phyloP scores from a whole-genome alignment of 2,329 filamentous ascomycete species.

The Tolypocladium nubicola region DNA sequence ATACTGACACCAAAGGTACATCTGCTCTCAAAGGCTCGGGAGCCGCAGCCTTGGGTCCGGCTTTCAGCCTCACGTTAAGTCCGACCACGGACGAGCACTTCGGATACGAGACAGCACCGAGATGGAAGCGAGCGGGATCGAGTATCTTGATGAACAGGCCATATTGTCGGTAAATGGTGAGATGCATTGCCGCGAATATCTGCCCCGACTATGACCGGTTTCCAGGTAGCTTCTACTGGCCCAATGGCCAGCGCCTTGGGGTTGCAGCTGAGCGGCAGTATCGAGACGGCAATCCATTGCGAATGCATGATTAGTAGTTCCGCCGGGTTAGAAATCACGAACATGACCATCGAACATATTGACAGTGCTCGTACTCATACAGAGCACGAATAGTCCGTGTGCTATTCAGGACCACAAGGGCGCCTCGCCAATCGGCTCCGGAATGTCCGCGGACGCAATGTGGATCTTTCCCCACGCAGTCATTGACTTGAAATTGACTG shows the following conservation, averaged over 20 bases:
- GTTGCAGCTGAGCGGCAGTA: too few species aligned
- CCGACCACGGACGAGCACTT: too few species aligned
- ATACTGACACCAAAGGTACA: too few species aligned
- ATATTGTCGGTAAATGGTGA: neutral
- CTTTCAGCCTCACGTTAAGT: too few species aligned
- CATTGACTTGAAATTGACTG: neutral
- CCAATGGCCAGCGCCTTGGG: neutral
- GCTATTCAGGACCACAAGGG: too few species aligned
- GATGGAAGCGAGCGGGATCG: too few species aligned
- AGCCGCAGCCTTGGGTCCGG: too few species aligned
- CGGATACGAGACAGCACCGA: too few species aligned
- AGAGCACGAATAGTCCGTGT: too few species aligned
- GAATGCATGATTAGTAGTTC: neutral
- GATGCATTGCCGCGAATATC: neutral
- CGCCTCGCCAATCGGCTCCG: neutral
- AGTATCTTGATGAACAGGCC: neutral
- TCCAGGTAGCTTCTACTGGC: neutral
- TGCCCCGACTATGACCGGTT: neutral
- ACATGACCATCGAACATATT: neutral
- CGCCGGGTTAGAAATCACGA: neutral
- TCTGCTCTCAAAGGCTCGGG: too few species aligned
- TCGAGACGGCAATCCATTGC: neutral
- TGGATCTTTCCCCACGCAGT: neutral
- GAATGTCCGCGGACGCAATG: neutral
- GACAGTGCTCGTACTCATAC: neutral